These are phyloP conservation scores for Durusdinium trenchii DNA, from an alignment of 73 alveolate species.

Conservation along the genomic window DNA sequence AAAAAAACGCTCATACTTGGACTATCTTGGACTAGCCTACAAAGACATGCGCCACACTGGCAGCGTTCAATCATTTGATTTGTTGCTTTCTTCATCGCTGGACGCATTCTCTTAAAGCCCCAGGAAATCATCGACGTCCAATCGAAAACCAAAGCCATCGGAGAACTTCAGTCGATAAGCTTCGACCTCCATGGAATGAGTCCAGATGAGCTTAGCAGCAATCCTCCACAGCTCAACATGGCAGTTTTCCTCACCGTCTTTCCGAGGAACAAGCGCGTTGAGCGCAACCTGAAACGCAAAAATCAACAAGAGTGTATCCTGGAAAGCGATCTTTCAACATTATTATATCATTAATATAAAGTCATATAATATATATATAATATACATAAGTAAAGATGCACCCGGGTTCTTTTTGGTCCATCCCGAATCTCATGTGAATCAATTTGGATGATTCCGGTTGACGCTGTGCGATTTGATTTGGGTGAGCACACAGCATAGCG, in stretches of 20 bases:
- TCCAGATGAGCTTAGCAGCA: neutral
- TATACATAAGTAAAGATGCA: no score
- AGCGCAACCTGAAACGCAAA: neutral
- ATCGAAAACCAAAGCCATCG: slow-evolving; percentile 35
- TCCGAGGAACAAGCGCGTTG: neutral
- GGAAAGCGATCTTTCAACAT: neutral
- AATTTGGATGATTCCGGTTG: no score
- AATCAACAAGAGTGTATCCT: neutral
- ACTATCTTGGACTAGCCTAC: no score
- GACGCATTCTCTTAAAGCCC: no score
- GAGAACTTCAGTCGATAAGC: slow-evolving; percentile 30
- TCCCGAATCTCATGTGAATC: no score
- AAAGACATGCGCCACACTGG: no score
- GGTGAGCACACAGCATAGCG: no score
- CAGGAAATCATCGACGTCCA: slow-evolving; percentile 20
- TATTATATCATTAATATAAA: neutral
- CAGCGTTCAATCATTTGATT: no score
- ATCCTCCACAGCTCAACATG: neutral
- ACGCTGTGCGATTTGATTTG: no score
- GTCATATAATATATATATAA: neutral
- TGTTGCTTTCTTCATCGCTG: no score
- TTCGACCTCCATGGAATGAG: neutral
- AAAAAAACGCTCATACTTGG: no score
- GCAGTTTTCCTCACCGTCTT: neutral
- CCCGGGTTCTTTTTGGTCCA: no score